phyloP scores from a whole-genome alignment of 2,329 filamentous ascomycete species.

The Colletotrichum cuscutae region DNA sequence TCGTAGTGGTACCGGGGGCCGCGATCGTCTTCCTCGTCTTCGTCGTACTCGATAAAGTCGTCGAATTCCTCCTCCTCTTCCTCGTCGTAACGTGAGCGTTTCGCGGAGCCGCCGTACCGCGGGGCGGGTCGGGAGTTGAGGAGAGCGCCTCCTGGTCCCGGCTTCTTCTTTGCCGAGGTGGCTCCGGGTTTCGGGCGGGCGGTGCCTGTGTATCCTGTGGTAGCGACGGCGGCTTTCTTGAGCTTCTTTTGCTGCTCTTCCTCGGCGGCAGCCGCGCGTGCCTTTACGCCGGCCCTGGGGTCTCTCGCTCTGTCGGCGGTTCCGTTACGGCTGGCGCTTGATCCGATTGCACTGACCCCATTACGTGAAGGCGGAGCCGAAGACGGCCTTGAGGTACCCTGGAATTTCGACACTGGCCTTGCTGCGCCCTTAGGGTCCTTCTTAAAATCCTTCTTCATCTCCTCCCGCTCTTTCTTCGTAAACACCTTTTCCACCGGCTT shows the following conservation, averaged over 20 bases:
- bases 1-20: constrained; percentile 64
- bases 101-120: constrained; percentile 41
- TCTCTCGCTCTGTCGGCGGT: constrained; percentile 35
- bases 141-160: constrained; percentile 52
- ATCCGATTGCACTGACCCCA: constrained; percentile 35
- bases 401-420: constrained; percentile 20
- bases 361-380: constrained; percentile 6
- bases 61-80: constrained; percentile 73
- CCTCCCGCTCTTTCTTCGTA: constrained; percentile 64
- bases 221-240: constrained; percentile 71
- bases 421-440: constrained; percentile 28
- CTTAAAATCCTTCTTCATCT: constrained; percentile 56
- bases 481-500: constrained; percentile 75
- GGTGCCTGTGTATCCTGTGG: constrained; percentile 73
- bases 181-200: constrained; percentile 65
- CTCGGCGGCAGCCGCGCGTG: constrained; percentile 36
- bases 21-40: constrained; percentile 56
- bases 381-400: constrained; percentile 19
- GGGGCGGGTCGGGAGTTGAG: constrained; percentile 41
- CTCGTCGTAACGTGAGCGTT: constrained; percentile 57
- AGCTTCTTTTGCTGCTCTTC: constrained; percentile 64
- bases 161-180: constrained; percentile 45
- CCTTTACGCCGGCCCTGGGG: constrained; percentile 37
- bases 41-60: constrained; percentile 71
- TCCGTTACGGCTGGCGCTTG: constrained; percentile 37